Conservation (phyloP, 148 eudicot species). For the Vaccinium vitisidaea region DNA sequence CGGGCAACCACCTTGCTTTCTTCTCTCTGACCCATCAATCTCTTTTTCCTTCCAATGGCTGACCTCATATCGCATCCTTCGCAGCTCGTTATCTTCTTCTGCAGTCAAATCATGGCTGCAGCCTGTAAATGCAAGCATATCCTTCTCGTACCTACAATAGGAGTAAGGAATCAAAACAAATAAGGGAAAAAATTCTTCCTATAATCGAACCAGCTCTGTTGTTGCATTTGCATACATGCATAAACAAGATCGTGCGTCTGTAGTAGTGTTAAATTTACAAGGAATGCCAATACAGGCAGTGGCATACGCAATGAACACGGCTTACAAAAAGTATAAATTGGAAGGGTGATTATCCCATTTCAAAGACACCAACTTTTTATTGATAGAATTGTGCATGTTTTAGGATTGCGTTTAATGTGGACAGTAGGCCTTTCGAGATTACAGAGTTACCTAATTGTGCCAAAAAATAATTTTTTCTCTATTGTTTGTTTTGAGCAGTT, state of each 20-base stretch:
- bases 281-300: not conserved
- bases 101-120: conserved; percentile 85
- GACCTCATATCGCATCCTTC: conserved; percentile 78
- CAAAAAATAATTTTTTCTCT: not conserved
- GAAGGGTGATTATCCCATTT: not conserved
- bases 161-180: not conserved
- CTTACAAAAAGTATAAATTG: not conserved
- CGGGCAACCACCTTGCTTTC: conserved; percentile 92
- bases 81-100: conserved; percentile 88
- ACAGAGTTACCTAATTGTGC: not conserved
- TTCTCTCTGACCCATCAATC: conserved; percentile 75
- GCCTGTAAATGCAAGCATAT: conserved; percentile 99
- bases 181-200: not conserved
- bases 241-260: not conserved
- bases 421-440: not conserved
- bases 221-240: not conserved
- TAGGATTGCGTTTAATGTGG: not conserved
- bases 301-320: not conserved
- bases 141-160: conserved; percentile 85
- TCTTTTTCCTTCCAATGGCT: conserved; percentile 99
- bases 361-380: not conserved
- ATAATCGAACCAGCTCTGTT: not conserved
- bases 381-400: not conserved
- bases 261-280: not conserved
- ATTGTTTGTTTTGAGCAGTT: not conserved